phyloP scores from a whole-genome alignment of 2,329 filamentous ascomycete genomes.

The Claviceps monticola region DNA sequence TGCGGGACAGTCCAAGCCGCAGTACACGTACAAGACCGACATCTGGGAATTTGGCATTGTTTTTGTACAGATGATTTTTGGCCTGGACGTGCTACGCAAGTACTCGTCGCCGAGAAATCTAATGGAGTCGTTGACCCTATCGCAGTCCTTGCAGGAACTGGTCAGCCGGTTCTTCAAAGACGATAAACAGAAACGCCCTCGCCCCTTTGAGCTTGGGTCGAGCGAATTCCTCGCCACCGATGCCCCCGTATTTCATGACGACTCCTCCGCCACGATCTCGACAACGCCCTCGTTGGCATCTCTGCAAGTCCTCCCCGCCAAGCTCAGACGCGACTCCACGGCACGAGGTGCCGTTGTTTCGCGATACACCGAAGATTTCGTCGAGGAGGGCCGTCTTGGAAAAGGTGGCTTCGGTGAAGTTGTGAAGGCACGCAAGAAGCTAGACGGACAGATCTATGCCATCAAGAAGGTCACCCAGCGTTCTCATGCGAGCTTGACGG shows the following conservation, averaged over 20 bases:
- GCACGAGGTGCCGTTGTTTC: slow-evolving; percentile 42
- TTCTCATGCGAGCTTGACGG: slow-evolving; percentile 63
- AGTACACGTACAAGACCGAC: slow-evolving; percentile 68
- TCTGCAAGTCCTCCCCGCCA: slow-evolving; percentile 29
- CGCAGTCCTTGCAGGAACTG: slow-evolving; percentile 64
- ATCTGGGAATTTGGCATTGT: slow-evolving; percentile 91
- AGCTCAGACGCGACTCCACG: slow-evolving; percentile 49
- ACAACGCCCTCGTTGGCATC: slow-evolving; percentile 28
- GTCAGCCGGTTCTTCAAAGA: slow-evolving; percentile 72
- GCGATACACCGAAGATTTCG: slow-evolving; percentile 78
- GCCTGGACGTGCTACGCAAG: slow-evolving; percentile 58
- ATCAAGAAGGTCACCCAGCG: slow-evolving; percentile 91
- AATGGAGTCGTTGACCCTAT: slow-evolving; percentile 57
- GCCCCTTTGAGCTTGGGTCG: slow-evolving; percentile 59
- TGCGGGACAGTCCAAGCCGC: slow-evolving; percentile 42
- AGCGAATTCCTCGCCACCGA: slow-evolving; percentile 55
- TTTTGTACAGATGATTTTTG: slow-evolving; percentile 88
- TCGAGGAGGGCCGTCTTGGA: slow-evolving; percentile 76
- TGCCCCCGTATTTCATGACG: slow-evolving; percentile 41
- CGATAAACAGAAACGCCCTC: slow-evolving; percentile 70
- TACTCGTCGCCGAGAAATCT: slow-evolving; percentile 68
- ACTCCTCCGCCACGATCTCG: slow-evolving; percentile 25
- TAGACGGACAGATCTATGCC: slow-evolving; percentile 86
- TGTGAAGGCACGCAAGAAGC: slow-evolving; percentile 85
- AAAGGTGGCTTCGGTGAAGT: slow-evolving; percentile 95